Base-by-base conservation (phyloP, 257 asterid species). In the Solanum sparsipilum region DNA sequence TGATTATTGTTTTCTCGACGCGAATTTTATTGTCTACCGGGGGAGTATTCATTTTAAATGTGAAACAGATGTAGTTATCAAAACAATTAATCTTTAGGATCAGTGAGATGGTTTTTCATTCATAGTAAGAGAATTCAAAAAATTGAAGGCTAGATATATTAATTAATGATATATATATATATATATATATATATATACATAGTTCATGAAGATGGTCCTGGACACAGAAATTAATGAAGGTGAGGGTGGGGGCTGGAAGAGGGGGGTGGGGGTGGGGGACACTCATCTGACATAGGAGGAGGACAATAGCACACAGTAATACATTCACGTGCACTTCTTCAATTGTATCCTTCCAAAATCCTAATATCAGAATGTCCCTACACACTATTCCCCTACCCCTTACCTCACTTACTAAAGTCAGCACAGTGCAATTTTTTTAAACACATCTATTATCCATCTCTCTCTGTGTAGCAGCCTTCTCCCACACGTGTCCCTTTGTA, bases 281-380 rank as follows among this genome's bases (percentile, higher is more conserved):
- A 79, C 25, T 44, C 67, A 79, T 44, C 85, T 79, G 85, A 79
- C 91, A 90, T 89, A 83, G 86, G 71, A 85, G 89, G 67, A 79
- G 67, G 85, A 79, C 85, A 79, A 79, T 44, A 44, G 85, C 85
- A 79, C 92, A 90, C 89, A 90, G 94, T 91, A 88, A 91, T 93
- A 91, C 88, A 88, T 93, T 94, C 97, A 94, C 97, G 97, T 94
- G 97, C 95, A 94, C 94, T 86, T 93, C 91, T 87, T 82, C 88
- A 84, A 56, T 87, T 68, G 82, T 74, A 79, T 56, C 76, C 65
- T 76, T 92, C 88, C 89, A 79, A 79, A 79, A 79, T 79, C 85
- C 85, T 15, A 89, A 90, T 83, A 76, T 92, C 93, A 92, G 94
- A 91, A 93, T 93, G 93, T 93, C 96, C 75, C 92, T 90, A 90